A percentile compares a stretch with the other conserved stretches of the same genome.
These are phyloP conservation scores for Penicillium pancosmium DNA, from an alignment of 495 filamentous ascomycete species.

Conservation along the genomic window DNA sequence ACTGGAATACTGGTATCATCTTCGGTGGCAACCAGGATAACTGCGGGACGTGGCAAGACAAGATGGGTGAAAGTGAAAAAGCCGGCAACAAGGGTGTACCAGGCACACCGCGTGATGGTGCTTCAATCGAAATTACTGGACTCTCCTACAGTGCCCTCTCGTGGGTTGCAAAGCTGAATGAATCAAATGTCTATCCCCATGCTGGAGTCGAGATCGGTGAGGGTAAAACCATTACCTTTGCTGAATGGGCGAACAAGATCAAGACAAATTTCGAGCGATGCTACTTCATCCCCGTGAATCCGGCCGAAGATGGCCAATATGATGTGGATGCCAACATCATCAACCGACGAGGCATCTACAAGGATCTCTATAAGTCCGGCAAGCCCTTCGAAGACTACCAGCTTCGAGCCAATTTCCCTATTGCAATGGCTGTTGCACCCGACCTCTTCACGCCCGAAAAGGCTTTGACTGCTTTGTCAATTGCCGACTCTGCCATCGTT, in stretches of 20 bases:
- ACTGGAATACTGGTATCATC: conserved; percentile 91
- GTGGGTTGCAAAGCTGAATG: conserved; percentile 73
- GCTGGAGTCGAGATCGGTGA: conserved; percentile 65
- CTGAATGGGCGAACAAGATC: conserved; percentile 79
- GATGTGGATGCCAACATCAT: conserved; percentile 78
- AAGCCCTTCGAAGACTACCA: conserved; percentile 99
- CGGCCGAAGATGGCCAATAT: conserved; percentile 70
- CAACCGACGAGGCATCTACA: conserved; percentile 94
- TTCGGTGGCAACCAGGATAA: conserved; percentile 93
- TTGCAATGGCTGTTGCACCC: conserved; percentile 93
- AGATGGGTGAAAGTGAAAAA: conserved; percentile 97
- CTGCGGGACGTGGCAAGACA: conserved; percentile 99
- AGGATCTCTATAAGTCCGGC: conserved; percentile 88
- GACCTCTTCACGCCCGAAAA: conserved; percentile 78
- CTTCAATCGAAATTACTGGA: conserved; percentile 92
- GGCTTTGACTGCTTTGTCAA: conserved; percentile 74
- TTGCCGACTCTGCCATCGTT: conserved; percentile 75
- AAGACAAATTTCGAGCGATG: conserved; percentile 85
- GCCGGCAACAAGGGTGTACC: conserved; percentile 94
- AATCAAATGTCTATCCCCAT: conserved; percentile 68
- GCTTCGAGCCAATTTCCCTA: conserved; percentile 89
- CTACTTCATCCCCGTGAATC: conserved; percentile 77
- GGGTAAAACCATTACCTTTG: conserved; percentile 65
- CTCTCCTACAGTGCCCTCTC: conserved; percentile 83
- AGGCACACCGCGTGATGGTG: conserved; percentile 93